phyloP scores from a whole-genome alignment of 139 green algal genomes.

The Auxenochlorella pyrenoidosa region DNA sequence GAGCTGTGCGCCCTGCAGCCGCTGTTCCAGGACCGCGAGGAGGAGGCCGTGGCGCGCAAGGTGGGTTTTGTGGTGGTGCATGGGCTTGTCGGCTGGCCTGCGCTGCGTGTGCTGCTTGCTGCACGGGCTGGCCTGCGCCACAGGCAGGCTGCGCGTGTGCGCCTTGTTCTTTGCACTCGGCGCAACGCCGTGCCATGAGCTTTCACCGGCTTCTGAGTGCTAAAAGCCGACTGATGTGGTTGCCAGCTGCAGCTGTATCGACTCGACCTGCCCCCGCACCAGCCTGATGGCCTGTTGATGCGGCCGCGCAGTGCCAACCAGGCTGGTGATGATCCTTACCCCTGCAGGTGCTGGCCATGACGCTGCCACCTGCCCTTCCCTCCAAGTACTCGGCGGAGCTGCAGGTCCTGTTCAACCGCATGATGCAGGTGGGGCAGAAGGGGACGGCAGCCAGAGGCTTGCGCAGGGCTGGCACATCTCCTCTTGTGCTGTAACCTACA shows the following conservation, averaged over 20 bases:
- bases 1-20: constrained; percentile 20
- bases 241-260: too few relatives aligned
- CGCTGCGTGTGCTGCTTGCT: too few relatives aligned
- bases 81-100: too few relatives aligned
- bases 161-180: too few relatives aligned
- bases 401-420: constrained; percentile 5
- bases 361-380: background rate
- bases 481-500: too few relatives aligned
- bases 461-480: background rate
- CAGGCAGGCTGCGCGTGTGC: too few relatives aligned
- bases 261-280: too few relatives aligned
- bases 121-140: too few relatives aligned
- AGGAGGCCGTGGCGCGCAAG: constrained; percentile 13
- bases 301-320: too few relatives aligned
- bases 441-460: background rate
- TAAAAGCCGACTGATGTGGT: too few relatives aligned
- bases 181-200: too few relatives aligned
- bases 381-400: constrained; percentile 18
- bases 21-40: constrained; percentile 1
- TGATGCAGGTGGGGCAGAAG: background rate
- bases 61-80: background rate
- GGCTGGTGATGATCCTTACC: background rate
- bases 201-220: too few relatives aligned
- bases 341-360: constrained; percentile 9
- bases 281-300: background rate